These are phyloP conservation scores for Brassica hybrid DNA, from an alignment of 441 rosid species.

Conservation along the genomic window DNA sequence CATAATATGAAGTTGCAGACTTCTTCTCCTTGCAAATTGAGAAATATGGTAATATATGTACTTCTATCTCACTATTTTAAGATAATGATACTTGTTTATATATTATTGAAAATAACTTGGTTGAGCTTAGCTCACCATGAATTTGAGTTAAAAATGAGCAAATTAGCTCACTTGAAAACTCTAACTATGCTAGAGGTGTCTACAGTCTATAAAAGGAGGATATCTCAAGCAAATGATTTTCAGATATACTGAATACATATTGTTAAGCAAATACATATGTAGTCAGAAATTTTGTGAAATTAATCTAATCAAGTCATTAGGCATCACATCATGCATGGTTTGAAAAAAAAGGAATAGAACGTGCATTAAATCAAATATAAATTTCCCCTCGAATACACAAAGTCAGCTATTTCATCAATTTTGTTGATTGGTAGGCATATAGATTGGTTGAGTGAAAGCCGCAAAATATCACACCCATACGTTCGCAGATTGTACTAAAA, in stretches of 20 bases:
- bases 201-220: not conserved
- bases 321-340: slow-evolving; percentile 3
- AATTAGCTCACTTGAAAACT: not conserved
- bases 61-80: not conserved
- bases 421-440: not conserved
- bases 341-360: not conserved
- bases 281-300: not conserved
- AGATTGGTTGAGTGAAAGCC: not conserved
- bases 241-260: not conserved
- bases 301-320: not conserved
- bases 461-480: not conserved
- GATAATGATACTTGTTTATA: not conserved
- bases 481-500: not conserved
- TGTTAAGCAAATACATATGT: not conserved
- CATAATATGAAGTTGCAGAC: slow-evolving; percentile 5
- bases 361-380: not conserved
- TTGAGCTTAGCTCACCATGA: not conserved
- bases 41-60: not conserved
- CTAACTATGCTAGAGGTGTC: not conserved
- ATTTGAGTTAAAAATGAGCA: not conserved
- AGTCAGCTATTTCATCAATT: not conserved
- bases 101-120: not conserved
- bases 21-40: not conserved
- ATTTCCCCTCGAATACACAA: not conserved
- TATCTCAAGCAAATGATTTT: not conserved